A percentile compares a stretch with the other conserved stretches of the same genome.
Conservation (phyloP, 2,329 filamentous ascomycete species). For the Onygenales sp. region DNA sequence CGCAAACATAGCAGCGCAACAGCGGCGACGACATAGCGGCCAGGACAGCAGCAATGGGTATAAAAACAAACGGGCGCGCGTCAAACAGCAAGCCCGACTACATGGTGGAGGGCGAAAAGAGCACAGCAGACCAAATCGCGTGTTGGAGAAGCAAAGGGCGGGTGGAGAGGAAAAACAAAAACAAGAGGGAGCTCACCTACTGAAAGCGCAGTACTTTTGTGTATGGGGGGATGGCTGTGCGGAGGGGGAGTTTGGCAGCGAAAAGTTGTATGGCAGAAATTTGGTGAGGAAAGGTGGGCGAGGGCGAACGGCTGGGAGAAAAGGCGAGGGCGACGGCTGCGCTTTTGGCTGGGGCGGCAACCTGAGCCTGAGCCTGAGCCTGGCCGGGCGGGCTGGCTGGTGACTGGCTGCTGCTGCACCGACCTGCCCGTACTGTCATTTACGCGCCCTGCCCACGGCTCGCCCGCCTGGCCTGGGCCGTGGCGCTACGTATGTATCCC, state of each 20-base stretch:
- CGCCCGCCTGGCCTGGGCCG: too few species aligned
- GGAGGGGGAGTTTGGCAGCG: constrained; percentile 18
- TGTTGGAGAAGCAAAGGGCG: constrained; percentile 6
- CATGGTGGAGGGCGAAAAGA: neutral
- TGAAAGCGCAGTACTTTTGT: constrained; percentile 28
- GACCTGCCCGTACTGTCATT: too few species aligned
- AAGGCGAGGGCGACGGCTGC: constrained; percentile 20
- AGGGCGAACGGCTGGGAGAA: constrained; percentile 21
- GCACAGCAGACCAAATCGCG: neutral
- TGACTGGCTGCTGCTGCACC: constrained; percentile 10
- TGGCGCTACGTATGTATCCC: too few species aligned
- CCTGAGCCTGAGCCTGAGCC: neutral
- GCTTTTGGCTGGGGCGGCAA: constrained; percentile 2
- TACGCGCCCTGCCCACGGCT: too few species aligned
- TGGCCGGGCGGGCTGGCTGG: constrained; percentile 12
- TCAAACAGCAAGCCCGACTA: neutral
- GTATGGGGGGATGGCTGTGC: constrained; percentile 20
- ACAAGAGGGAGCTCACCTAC: constrained; percentile 27
- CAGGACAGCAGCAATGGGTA: neutral
- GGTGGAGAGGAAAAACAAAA: constrained; percentile 14
- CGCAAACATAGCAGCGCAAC: neutral
- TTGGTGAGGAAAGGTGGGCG: constrained; percentile 24
- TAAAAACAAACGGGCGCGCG: constrained; percentile 1
- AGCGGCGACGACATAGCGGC: neutral
- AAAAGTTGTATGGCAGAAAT: constrained; percentile 25